A percentile compares a stretch with the other conserved stretches of the same genome.
These are phyloP conservation scores for Ophiosphaerella narmari DNA, from an alignment of 2,329 filamentous ascomycete species.

Conservation along the genomic window DNA sequence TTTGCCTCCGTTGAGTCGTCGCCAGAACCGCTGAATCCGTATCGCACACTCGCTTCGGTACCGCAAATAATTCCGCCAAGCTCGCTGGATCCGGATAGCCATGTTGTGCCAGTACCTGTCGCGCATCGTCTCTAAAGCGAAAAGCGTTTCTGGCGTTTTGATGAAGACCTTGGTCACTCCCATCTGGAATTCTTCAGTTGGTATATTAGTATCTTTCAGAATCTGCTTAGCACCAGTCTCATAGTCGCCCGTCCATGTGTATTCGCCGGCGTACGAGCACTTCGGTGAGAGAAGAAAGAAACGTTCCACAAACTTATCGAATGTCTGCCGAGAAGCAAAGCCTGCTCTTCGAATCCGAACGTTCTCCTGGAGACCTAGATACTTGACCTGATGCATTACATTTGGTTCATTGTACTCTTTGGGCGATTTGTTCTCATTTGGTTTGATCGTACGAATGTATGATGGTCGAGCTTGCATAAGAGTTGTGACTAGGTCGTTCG, in stretches of 20 bases:
- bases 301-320: slow-evolving; percentile 96
- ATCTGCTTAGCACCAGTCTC: slow-evolving; percentile 90
- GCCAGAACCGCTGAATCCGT: slow-evolving; percentile 93
- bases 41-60: slow-evolving; percentile 92
- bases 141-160: slow-evolving; percentile 95
- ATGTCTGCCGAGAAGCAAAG: slow-evolving; percentile 95
- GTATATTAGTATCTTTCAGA: slow-evolving; percentile 93
- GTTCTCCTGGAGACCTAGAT: slow-evolving; percentile 98
- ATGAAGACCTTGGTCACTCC: slow-evolving; percentile 97
- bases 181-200: slow-evolving; percentile 94
- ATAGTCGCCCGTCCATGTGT: slow-evolving; percentile 89
- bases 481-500: slow-evolving; percentile 91
- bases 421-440: slow-evolving; percentile 97
- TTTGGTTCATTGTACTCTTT: slow-evolving; percentile 90
- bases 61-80: slow-evolving; percentile 94
- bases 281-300: slow-evolving; percentile 95
- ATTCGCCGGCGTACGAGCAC: slow-evolving; percentile 94
- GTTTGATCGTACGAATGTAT: slow-evolving; percentile 98
- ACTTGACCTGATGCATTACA: slow-evolving; percentile 97
- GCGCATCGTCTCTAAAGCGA: slow-evolving; percentile 95
- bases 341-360: slow-evolving; percentile 94
- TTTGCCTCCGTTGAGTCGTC: slow-evolving; percentile 86
- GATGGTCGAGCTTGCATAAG: slow-evolving; percentile 97
- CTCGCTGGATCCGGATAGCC: slow-evolving; percentile 95
- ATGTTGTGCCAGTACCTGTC: slow-evolving; percentile 99